A percentile compares a stretch with the other conserved stretches of the same genome.
Conservation (phyloP, 1,284 basidiomycete genomes). For the Trichosporon asahii region DNA sequence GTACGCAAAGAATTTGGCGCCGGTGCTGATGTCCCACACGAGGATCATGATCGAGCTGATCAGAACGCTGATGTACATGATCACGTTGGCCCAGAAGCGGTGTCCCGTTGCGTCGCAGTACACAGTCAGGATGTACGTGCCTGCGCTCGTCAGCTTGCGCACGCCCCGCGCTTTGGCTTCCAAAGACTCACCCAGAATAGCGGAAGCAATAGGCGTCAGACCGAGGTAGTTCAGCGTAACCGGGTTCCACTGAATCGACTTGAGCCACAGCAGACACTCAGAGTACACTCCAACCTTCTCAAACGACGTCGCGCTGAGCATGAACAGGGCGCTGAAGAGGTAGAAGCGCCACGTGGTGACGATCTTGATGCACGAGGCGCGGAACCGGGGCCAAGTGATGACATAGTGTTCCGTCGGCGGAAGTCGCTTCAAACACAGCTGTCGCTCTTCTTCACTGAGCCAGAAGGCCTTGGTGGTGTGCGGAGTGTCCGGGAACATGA, state of each 20-base stretch:
- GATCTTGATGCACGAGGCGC: slow-evolving; percentile 25
- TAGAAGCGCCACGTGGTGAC: slow-evolving; percentile 35
- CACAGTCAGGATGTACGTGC: slow-evolving; percentile 39
- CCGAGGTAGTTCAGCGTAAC: slow-evolving; percentile 35
- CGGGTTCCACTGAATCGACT: slow-evolving; percentile 23
- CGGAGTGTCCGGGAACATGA: slow-evolving; percentile 47
- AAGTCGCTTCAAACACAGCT: slow-evolving; percentile 33
- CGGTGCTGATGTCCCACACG: slow-evolving; percentile 34
- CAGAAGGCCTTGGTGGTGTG: slow-evolving; percentile 41
- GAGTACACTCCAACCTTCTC: slow-evolving; percentile 41
- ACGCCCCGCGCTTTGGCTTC: no score
- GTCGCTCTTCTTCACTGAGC: slow-evolving; percentile 39
- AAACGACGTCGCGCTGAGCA: slow-evolving; percentile 31
- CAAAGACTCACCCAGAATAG: slow-evolving; percentile 29
- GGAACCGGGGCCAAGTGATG: slow-evolving; percentile 32
- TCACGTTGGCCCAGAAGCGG: slow-evolving; percentile 45
- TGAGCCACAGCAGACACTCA: slow-evolving; percentile 41
- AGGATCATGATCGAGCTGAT: slow-evolving; percentile 40
- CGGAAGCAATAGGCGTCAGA: slow-evolving; percentile 32
- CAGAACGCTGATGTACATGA: slow-evolving; percentile 36
- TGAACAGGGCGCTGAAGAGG: slow-evolving; percentile 41
- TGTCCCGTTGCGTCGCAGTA: slow-evolving; percentile 38
- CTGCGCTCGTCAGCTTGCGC: no score
- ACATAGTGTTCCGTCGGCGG: slow-evolving; percentile 29
- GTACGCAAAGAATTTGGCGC: slow-evolving; percentile 43